Evolutionary conservation across 331 rosid genomes (phyloP).

Genomic region (Malus hybrid): DNA sequence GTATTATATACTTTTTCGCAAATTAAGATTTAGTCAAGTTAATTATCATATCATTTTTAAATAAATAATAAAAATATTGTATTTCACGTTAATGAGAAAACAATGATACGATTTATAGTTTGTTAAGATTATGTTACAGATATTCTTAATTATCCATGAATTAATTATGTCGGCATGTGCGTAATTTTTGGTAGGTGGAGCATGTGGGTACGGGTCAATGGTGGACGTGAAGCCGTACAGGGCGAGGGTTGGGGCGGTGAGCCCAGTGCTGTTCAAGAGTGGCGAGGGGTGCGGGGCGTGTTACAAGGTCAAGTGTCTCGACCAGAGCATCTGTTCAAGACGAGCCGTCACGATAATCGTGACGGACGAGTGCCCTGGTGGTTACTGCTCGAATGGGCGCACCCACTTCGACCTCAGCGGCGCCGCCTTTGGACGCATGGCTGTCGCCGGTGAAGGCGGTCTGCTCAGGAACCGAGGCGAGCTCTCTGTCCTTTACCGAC

Average conservation of each 20-base stretch:
- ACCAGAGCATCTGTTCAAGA: constrained; percentile 55
- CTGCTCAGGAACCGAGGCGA: constrained; percentile 71
- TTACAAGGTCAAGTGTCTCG: constrained; percentile 77
- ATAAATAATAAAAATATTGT: no score
- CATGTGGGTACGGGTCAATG: constrained; percentile 79
- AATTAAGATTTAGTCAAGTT: no score
- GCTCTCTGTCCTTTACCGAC: constrained; percentile 51
- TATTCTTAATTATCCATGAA: neutral
- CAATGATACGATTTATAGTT: neutral
- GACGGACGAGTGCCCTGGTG: constrained; percentile 86
- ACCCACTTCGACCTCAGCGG: constrained; percentile 94
- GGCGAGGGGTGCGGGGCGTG: constrained; percentile 94
- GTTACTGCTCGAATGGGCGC: constrained; percentile 36
- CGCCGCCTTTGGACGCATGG: constrained; percentile 85
- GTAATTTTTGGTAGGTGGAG: constrained; percentile 50
- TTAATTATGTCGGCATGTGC: neutral
- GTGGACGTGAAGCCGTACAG: constrained; percentile 78
- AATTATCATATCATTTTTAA: no score
- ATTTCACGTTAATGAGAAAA: no score
- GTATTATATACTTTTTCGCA: no score
- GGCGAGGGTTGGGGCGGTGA: constrained; percentile 93
- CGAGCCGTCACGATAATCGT: constrained; percentile 79
- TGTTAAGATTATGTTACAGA: neutral
- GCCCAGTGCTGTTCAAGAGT: constrained; percentile 52
- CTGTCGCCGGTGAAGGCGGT: constrained; percentile 49